These are phyloP conservation scores for Claviceps cyperi DNA, from an alignment of 2,329 filamentous ascomycete species.

Conservation along the genomic window DNA sequence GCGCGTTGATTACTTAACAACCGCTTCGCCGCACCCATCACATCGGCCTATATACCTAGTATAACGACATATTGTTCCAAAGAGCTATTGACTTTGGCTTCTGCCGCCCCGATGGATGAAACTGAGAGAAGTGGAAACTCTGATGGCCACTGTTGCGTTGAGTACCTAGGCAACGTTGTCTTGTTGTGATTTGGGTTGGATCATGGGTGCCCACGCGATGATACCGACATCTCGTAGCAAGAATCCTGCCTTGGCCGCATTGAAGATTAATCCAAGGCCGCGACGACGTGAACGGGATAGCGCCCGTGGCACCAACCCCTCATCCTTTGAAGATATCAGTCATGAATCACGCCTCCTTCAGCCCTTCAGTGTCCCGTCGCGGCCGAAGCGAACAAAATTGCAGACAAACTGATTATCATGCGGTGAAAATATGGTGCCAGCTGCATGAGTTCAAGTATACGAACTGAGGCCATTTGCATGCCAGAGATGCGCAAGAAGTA, in stretches of 20 bases:
- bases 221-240: neutral
- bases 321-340: too few relatives aligned
- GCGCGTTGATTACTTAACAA: too few relatives aligned
- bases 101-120: neutral
- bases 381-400: too few relatives aligned
- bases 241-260: neutral
- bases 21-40: too few relatives aligned
- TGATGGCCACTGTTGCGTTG: neutral
- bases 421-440: neutral
- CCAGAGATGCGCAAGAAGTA: too few relatives aligned
- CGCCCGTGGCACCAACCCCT: neutral
- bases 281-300: neutral
- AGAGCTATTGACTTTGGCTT: neutral
- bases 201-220: neutral
- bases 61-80: neutral
- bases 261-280: neutral
- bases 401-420: too few relatives aligned
- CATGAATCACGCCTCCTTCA: too few relatives aligned
- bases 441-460: neutral
- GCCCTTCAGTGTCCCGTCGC: too few relatives aligned
- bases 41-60: neutral
- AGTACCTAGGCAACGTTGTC: too few relatives aligned
- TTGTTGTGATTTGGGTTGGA: too few relatives aligned
- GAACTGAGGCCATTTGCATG: too few relatives aligned
- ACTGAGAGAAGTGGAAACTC: neutral